These are phyloP conservation scores for Salicornia ramosissima DNA, from an alignment of 148 eudicot genomes.

Conservation along the genomic window DNA sequence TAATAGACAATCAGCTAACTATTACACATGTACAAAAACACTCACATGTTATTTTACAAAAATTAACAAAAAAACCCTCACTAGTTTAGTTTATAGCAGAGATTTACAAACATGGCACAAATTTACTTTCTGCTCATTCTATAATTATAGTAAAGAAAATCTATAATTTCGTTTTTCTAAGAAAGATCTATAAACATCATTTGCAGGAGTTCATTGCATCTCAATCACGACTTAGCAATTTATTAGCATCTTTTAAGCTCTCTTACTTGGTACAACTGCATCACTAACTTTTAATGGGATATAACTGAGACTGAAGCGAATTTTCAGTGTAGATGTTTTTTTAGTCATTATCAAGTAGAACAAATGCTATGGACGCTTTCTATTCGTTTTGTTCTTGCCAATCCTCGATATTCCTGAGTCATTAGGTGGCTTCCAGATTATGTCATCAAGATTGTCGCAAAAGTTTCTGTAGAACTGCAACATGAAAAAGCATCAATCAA, in stretches of 20 bases:
- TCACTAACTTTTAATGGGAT: not conserved
- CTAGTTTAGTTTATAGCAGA: not conserved
- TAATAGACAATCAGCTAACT: not conserved
- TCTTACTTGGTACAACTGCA: not conserved
- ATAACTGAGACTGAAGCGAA: not conserved
- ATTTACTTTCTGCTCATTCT: not conserved
- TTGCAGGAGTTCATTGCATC: not conserved
- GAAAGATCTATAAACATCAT: constrained; percentile 13
- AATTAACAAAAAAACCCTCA: not conserved
- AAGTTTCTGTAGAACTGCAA: constrained; percentile 82
- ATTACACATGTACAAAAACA: not conserved
- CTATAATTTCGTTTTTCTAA: not conserved
- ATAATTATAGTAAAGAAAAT: not conserved
- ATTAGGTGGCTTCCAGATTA: constrained; percentile 78
- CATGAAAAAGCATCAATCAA: constrained; percentile 9
- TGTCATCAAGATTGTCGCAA: constrained; percentile 84
- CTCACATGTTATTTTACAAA: not conserved
- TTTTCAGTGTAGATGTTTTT: not conserved
- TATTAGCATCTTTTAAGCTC: not conserved
- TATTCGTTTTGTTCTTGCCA: constrained; percentile 48
- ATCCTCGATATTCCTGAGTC: constrained; percentile 51
- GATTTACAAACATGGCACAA: not conserved
- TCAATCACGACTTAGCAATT: not conserved
- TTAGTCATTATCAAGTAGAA: not conserved
- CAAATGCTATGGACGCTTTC: constrained; percentile 35